Evolutionary conservation across 106 monocot genomes (phyloP), one percentile per base, ranked within the genome.

Genomic region (Hemerocallis citrina): DNA sequence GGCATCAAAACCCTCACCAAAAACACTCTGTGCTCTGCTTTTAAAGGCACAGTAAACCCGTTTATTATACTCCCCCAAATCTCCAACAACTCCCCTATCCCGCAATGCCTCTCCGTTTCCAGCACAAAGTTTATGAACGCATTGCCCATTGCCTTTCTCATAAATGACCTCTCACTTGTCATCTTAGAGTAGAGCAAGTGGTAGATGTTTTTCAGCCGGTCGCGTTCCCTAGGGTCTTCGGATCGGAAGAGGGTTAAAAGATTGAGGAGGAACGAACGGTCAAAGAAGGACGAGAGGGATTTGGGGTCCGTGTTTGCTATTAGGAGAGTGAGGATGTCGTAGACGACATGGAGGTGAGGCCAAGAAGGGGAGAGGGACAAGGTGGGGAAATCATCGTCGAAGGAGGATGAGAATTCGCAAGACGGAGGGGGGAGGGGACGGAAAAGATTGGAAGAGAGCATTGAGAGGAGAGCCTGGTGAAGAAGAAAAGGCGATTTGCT

Each of bases 391-490:
- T 72, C 67, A 12, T 78, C 72, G 33, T 75, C 79, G n/a, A 42
- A 23, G 28, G 31, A 46, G 39, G 61, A 65, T n/a, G 35, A 27
- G 8, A 57, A 62, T 0, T 55, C 20, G 36, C 30, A 64, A 7
- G 73, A 52, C 0, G 79, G 49, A 15, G 64, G 63, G 1, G 74
- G 75, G 11, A 83, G 50, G 0, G 72, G 24, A 12, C 71, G 74
- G 67, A 79, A 79, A 28, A 83, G 66, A 60, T 83, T 75, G 58
- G 67, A 59, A 10, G 74, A 28, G 31, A 83, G 50, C 83, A 83
- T 68, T 31, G 43, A 17, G 13, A 75, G 11, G 37, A 83, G 74
- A 2, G 79, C 46, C 9, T 50, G 24, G 37, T 75, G 44, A 11
- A 63, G 28, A 7, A 36, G 27, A n/a, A 73, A 35, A 13, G 19